phyloP scores from a whole-genome alignment of 2,329 filamentous ascomycete species.

The Hansfordia pulvinata region DNA sequence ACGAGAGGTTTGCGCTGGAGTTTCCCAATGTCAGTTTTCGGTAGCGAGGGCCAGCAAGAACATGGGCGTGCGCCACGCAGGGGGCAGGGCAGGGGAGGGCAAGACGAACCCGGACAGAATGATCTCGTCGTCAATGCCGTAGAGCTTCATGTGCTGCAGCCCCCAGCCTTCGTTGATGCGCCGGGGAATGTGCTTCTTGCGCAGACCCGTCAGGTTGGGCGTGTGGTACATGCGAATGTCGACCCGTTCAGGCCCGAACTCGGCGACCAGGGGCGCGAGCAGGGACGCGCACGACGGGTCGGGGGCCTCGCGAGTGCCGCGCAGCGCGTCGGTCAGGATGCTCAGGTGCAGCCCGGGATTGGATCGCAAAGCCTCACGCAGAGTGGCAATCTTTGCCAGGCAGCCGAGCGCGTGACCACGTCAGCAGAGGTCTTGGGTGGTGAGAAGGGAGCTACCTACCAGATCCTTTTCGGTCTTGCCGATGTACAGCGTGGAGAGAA shows the following conservation, averaged over 20 bases:
- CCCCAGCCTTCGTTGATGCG: constrained; percentile 98
- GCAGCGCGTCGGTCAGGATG: constrained; percentile 80
- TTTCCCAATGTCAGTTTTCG: constrained; percentile 21
- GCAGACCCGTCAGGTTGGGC: constrained; percentile 78
- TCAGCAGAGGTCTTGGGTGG: neutral
- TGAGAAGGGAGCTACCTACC: constrained; percentile 25
- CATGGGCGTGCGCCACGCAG: neutral
- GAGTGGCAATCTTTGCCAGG: constrained; percentile 48
- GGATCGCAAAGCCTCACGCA: constrained; percentile 58
- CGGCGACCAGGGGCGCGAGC: constrained; percentile 65
- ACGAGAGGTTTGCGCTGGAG: constrained; percentile 67
- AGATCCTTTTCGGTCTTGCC: constrained; percentile 86
- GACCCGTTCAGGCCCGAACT: constrained; percentile 74
- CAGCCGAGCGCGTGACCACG: neutral
- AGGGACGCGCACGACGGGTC: constrained; percentile 78
- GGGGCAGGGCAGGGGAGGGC: neutral
- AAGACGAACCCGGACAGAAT: constrained; percentile 69
- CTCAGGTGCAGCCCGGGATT: constrained; percentile 72
- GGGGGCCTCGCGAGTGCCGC: constrained; percentile 84
- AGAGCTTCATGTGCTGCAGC: constrained; percentile 97
- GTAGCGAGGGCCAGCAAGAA: neutral
- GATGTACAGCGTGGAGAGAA: constrained; percentile 93
- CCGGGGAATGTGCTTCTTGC: constrained; percentile 72
- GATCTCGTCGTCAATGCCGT: constrained; percentile 88
- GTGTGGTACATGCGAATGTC: constrained; percentile 98